Base-by-base conservation (phyloP, 768 basidiomycete genomes). In the Epithele typhae region DNA sequence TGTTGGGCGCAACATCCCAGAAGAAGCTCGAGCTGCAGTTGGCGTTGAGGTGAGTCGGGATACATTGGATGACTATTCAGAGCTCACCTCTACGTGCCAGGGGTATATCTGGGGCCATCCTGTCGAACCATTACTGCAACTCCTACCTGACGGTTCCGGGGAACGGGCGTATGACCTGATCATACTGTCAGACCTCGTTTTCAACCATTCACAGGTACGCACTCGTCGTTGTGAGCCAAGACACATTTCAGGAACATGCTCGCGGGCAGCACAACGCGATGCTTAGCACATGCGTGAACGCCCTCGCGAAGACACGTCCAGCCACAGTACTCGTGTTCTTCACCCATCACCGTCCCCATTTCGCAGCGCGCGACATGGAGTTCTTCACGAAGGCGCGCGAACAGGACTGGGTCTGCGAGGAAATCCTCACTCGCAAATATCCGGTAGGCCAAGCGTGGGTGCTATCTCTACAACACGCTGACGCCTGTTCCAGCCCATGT, bases 161-260 rank as follows among this genome's bases (percentile, higher is more conserved):
- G 25, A 52, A 4, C 51, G 48, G 27, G 65, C 68, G 24, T 97
- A 90, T 58, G 82, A 95, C 57, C 59, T 95, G 18, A 75, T 97
- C 44, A 82, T 98, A 50, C 72, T 97, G 46, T 94, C 92, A 1
- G 94, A 98, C 66, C 79, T 98, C 25, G 79, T 97, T 25, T 96
- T 95, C 67, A 96, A 94, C 56, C 93, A 95, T 56, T 92, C 92
- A 1, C 91, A 94, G 71, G 91, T 86, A 51, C 27, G 70, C 48
- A 3, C 3, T 24, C n/a, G 14, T 1, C 18, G 23, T 19, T 22
- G 35, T 41, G 15, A 25, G 43, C 38, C 53, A 34, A 55, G 48
- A n/a, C 56, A 12, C 7, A 23, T 36, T 9, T n/a, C 3, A 19
- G 41, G 24, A 39, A 1, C 5, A 37, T 49, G 12, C 35, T 22